Conservation (phyloP, 2,329 filamentous ascomycete species). For the Magnaporthiopsis rhizophila region DNA sequence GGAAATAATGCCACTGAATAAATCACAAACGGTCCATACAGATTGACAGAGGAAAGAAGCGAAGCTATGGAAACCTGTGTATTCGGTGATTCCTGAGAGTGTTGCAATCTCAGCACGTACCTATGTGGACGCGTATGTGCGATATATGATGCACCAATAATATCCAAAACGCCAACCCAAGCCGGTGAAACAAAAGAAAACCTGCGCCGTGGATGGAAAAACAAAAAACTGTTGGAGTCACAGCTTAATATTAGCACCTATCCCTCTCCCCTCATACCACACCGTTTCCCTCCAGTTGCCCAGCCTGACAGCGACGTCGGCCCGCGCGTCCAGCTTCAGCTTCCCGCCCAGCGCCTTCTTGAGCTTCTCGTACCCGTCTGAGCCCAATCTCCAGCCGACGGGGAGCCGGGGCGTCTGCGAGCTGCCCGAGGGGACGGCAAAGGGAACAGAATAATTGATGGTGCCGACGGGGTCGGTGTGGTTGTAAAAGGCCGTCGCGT, state of each 20-base stretch:
- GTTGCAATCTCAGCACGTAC: no score
- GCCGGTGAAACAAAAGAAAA: not conserved
- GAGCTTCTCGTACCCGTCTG: constrained; percentile 77
- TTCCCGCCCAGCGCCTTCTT: constrained; percentile 71
- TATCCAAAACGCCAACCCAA: not conserved
- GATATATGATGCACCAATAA: not conserved
- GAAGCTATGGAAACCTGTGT: no score
- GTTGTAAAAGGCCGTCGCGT: constrained; percentile 82
- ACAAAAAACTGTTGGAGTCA: constrained; percentile 20
- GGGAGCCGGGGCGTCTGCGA: constrained; percentile 69
- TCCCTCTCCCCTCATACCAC: constrained; percentile 61
- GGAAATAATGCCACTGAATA: not conserved
- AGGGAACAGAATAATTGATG: constrained; percentile 67
- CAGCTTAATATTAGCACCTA: constrained; percentile 56
- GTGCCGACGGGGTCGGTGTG: constrained; percentile 67
- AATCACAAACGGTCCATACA: not conserved
- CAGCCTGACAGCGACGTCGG: constrained; percentile 65
- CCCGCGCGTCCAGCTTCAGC: constrained; percentile 70
- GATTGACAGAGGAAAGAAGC: not conserved
- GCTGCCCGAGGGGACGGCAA: constrained; percentile 67
- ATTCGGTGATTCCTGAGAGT: no score
- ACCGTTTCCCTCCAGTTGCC: constrained; percentile 68
- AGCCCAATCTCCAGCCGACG: constrained; percentile 69
- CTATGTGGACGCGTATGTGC: not conserved
- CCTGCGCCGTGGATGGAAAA: not conserved